Evolutionary conservation across 73 alveolate genomes (phyloP).

Genomic region (Tetrahymena elliotti): DNA sequence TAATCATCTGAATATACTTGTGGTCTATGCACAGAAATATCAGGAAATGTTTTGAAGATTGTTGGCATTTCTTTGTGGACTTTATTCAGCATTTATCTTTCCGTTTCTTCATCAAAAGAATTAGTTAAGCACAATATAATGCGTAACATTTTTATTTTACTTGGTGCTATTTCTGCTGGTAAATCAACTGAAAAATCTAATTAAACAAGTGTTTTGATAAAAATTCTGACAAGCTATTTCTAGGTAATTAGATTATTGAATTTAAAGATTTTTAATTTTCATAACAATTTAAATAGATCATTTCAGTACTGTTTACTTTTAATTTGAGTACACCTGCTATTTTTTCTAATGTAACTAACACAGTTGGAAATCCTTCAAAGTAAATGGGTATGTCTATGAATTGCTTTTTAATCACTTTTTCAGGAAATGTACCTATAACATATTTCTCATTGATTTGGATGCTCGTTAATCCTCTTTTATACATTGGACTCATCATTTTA

Average conservation of each 20-base stretch:
- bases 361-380: conserved; percentile 19
- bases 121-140: background rate
- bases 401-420: conserved; percentile 7
- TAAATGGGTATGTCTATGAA: conserved; percentile 22
- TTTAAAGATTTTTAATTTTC: background rate
- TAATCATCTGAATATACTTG: conserved; percentile 26
- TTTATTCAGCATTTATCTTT: background rate
- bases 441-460: conserved; percentile 36
- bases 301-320: background rate
- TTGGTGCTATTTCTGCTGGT: background rate
- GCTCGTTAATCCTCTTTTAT: conserved; percentile 11
- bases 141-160: background rate
- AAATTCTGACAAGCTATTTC: background rate
- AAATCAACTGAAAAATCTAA: background rate
- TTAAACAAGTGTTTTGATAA: background rate
- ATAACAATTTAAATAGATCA: background rate
- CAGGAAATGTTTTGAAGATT: conserved; percentile 22
- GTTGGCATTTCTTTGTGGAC: conserved; percentile 7
- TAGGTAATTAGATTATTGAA: background rate
- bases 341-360: background rate
- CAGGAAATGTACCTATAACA: background rate
- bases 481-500: background rate
- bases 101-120: background rate
- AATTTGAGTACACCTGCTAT: background rate
- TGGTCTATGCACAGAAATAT: conserved; percentile 20